Conservation (phyloP, 1,284 basidiomycete species). For the Laetiporus sulphureus region DNA sequence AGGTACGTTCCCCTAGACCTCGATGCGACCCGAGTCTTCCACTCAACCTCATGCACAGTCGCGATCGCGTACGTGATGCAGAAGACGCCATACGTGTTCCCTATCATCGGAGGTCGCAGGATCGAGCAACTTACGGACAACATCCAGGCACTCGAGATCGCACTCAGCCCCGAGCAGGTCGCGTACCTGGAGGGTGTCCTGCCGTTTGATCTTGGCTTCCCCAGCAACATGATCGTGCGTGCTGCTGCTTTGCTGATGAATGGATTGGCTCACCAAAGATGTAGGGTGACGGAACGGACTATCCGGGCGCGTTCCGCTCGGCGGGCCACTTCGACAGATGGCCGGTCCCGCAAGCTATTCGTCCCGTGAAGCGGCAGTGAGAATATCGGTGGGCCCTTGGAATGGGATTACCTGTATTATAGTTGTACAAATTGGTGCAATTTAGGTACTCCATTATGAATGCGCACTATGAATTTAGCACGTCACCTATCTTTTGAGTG, state of each 20-base stretch:
- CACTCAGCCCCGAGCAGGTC: conserved; percentile 37
- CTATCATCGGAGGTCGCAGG: conserved; percentile 46
- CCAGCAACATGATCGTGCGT: conserved; percentile 9
- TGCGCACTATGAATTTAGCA: background rate
- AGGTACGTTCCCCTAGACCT: conserved; percentile 5
- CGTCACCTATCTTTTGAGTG: background rate
- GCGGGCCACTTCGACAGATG: no score
- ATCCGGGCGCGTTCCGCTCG: no score
- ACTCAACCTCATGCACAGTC: conserved; percentile 17
- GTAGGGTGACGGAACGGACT: no score
- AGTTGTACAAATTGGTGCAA: no score
- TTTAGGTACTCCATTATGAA: no score
- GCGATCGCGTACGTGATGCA: conserved; percentile 44
- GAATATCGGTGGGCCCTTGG: no score
- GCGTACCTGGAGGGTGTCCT: conserved; percentile 33
- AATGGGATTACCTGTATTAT: no score
- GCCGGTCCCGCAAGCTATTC: no score
- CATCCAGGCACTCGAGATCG: conserved; percentile 39
- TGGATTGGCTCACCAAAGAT: no score
- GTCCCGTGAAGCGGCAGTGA: no score
- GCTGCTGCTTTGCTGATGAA: no score
- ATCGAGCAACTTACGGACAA: conserved; percentile 42
- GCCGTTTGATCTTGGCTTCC: conserved; percentile 40
- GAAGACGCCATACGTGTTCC: no score
- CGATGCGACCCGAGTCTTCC: conserved; percentile 19